phyloP scores from a whole-genome alignment of 768 basidiomycete species.

The Boletus vermiculosoides region DNA sequence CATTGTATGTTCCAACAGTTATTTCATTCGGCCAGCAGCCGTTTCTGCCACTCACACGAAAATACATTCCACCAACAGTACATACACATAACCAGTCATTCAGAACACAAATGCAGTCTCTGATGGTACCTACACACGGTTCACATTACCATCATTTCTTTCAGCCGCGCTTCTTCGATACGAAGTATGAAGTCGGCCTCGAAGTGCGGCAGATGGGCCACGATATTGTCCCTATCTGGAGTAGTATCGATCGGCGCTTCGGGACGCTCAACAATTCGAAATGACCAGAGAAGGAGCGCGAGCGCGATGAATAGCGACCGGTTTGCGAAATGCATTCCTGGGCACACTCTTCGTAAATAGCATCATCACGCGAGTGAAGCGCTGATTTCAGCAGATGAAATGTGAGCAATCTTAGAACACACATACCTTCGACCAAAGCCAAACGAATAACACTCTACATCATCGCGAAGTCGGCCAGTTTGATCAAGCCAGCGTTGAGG shows the following conservation, averaged over 20 bases:
- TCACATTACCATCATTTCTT: slow-evolving; percentile 13
- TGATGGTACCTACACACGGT: not conserved
- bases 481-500: slow-evolving; percentile 53
- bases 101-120: no score
- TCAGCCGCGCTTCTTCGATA: slow-evolving; percentile 13
- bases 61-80: not conserved
- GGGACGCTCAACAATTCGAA: slow-evolving; percentile 48
- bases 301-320: slow-evolving; percentile 58
- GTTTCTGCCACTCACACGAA: not conserved
- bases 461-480: slow-evolving; percentile 46
- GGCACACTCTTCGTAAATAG: slow-evolving; percentile 47
- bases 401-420: not conserved
- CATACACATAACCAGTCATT: not conserved
- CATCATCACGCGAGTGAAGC: no score
- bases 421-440: slow-evolving; percentile 49
- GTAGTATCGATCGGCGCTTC: slow-evolving; percentile 50
- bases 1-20: no score
- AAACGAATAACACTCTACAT: slow-evolving; percentile 48
- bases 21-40: no score
- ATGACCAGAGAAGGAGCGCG: slow-evolving; percentile 60
- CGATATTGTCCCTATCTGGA: slow-evolving; percentile 53
- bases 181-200: slow-evolving; percentile 54
- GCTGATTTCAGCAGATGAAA: no score
- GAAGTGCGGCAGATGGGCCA: slow-evolving; percentile 57
- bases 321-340: slow-evolving; percentile 54